These are phyloP conservation scores for Volvariella surrecta DNA, from an alignment of 1,284 basidiomycete species.

Conservation along the genomic window DNA sequence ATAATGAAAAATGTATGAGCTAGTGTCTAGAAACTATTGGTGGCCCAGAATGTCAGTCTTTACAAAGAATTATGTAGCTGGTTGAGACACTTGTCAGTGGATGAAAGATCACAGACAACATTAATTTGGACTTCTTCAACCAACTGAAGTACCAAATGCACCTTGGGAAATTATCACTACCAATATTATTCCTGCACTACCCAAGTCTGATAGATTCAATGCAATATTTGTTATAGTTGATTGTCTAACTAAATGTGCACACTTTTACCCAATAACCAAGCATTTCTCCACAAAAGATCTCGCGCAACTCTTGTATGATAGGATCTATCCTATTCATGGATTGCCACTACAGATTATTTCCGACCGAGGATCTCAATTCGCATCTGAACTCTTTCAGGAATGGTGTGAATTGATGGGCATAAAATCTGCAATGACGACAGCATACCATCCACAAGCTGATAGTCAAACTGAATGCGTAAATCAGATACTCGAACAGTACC, in stretches of 20 bases:
- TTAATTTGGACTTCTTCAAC: no score
- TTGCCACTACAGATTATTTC: background rate
- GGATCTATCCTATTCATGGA: background rate
- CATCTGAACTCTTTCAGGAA: background rate
- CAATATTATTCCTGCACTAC: conserved; percentile 15
- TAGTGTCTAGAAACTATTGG: no score
- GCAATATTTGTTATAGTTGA: conserved; percentile 29
- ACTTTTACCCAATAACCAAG: conserved; percentile 18
- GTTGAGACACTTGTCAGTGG: no score
- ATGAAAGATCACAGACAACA: no score
- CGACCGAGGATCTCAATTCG: conserved; percentile 1
- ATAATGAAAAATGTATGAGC: no score
- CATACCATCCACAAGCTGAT: conserved; percentile 2
- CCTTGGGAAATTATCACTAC: no score
- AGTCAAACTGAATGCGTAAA: conserved; percentile 26
- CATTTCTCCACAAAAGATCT: background rate
- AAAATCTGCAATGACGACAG: background rate
- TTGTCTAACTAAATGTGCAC: conserved; percentile 23
- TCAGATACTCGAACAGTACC: conserved; percentile 25
- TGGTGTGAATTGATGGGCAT: background rate
- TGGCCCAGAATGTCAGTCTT: no score
- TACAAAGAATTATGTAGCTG: no score
- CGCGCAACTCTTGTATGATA: background rate
- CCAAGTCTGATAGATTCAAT: conserved; percentile 22
- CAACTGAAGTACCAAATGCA: no score